Evolutionary conservation across 2,329 filamentous ascomycete genomes (phyloP).

Genomic region (Apiospora koreana): DNA sequence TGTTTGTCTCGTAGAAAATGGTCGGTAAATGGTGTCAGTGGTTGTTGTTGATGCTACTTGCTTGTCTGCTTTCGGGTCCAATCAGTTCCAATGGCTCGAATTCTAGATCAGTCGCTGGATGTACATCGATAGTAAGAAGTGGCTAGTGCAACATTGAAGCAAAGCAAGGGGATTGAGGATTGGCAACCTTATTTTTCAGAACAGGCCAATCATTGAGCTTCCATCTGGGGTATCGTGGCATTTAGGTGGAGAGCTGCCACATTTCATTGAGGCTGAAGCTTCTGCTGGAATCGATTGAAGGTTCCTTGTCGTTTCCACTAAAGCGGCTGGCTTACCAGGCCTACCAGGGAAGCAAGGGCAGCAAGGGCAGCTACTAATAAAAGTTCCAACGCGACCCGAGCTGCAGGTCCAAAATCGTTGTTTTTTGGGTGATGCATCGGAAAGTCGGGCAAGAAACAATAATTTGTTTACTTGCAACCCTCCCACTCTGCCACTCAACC

Average conservation of each 20-base stretch:
- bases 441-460: background rate
- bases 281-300: background rate
- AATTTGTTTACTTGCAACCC: background rate
- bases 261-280: conserved; percentile 10
- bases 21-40: background rate
- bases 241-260: conserved; percentile 9
- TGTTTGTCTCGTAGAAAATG: background rate
- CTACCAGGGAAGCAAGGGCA: background rate
- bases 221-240: background rate
- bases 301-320: conserved; percentile 1
- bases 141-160: too few species aligned
- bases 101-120: background rate
- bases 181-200: background rate
- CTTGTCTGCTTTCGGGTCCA: background rate
- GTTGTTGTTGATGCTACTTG: background rate
- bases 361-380: background rate
- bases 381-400: background rate
- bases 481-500: too few species aligned
- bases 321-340: background rate
- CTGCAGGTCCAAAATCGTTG: background rate
- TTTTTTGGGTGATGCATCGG: background rate
- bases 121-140: conserved; percentile 1
- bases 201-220: background rate
- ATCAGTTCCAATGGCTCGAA: background rate
- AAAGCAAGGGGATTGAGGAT: background rate